Evolutionary conservation across 192 early-diverging fungal species (phyloP), one percentile per base, ranked within the genome.

Genomic region (Coemansia sp.): DNA sequence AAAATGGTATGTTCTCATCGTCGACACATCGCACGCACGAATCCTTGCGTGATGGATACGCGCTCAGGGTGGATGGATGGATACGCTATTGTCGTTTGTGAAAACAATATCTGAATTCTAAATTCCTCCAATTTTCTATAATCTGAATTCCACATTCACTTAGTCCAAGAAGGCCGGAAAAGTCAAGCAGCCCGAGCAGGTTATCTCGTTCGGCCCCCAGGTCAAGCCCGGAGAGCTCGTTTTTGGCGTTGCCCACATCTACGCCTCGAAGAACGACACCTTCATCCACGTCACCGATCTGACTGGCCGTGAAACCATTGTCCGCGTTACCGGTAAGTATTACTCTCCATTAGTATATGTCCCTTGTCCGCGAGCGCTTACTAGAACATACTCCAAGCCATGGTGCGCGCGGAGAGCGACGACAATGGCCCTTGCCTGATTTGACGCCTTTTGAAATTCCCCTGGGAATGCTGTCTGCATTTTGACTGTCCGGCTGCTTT

Each of bases 231-330:
- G 95, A 75, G 96, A 99, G 88, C 87, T 92, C 83, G 98, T 99
- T 70, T 99, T 98, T 75, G 98, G 98, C 83, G 98, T 99, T 88
- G 95, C 95, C 68, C 98, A 98, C 92, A 98, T 99, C 87, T 98
- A 92, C 78, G 96, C 98, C 82, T 93, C 91, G 62, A 97, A 94
- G 90, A 99, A 99, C 91, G 98, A 99, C 85, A 99, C 98, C 75
- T 99, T 99, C 78, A 95, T 99, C 77, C 98, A 99, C 88, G 90
- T 99, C 78, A 99, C 98, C 71, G 98, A 99, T 98, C 87, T 99
- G 73, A 94, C 96, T 76, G 98, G 98, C 63, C 91, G 95, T 82
- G 96, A 99, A 90, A 99, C 98, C 84, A 97, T 99, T 79, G 88
- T 90, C 78, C 92, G 98, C 87, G 93, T 99, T 66, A 99, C 98